phyloP scores from a whole-genome alignment of 495 filamentous ascomycete species.

The Penicillium manginii region DNA sequence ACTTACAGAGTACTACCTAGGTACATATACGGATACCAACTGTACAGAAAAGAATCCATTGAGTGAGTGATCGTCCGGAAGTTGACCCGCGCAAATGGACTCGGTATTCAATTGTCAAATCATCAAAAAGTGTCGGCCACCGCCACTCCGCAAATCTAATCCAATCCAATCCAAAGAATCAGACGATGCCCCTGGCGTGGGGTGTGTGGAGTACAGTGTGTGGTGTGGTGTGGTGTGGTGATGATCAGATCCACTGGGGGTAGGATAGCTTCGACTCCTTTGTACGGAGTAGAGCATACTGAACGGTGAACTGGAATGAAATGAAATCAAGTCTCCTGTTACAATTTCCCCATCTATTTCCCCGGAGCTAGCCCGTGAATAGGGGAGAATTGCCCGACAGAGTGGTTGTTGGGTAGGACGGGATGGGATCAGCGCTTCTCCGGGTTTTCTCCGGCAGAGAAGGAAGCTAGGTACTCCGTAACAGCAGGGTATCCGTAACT shows the following conservation, averaged over 20 bases:
- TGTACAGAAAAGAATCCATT: no score
- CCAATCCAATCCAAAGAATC: background rate
- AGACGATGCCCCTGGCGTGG: no score
- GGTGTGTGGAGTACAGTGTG: no score
- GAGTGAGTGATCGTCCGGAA: background rate
- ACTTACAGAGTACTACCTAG: no score
- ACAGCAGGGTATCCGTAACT: no score
- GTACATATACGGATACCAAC: no score
- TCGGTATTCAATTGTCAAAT: background rate
- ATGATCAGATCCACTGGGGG: no score
- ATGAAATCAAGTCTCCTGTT: no score
- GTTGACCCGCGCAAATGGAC: background rate
- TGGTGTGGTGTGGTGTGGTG: no score
- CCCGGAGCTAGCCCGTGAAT: background rate
- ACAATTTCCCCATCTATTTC: background rate
- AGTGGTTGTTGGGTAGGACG: conserved; percentile 8
- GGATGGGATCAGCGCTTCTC: background rate
- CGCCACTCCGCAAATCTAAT: background rate
- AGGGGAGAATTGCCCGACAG: conserved; percentile 9
- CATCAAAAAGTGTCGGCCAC: background rate
- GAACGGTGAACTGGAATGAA: no score
- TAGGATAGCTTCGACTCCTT: no score
- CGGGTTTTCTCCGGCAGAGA: conserved; percentile 1
- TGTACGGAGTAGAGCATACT: no score
- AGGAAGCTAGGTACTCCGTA: background rate